Evolutionary conservation across 768 basidiomycete genomes (phyloP).

Genomic region (Leccinum aurantiacum): DNA sequence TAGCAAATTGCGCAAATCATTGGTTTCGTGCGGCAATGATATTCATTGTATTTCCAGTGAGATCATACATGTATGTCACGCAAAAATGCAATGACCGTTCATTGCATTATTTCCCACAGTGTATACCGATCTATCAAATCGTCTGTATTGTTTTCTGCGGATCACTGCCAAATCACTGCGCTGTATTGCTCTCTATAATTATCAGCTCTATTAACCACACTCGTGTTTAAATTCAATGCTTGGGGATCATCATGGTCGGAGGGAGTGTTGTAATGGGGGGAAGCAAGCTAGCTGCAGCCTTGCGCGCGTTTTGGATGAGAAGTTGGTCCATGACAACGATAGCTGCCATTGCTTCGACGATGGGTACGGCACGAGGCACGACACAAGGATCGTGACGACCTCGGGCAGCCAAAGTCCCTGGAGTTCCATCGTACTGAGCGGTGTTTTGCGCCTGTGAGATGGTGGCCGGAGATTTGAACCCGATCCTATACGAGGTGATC

Average conservation of each 20-base stretch:
- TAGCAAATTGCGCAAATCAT: too few species aligned
- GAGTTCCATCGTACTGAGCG: constrained; percentile 89
- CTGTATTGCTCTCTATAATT: neutral
- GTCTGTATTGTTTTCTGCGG: constrained; percentile 18
- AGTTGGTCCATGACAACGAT: constrained; percentile 94
- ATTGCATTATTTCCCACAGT: too few species aligned
- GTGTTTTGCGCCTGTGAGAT: constrained; percentile 91
- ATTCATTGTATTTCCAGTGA: too few species aligned
- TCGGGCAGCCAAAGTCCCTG: constrained; percentile 83
- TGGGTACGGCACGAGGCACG: constrained; percentile 94
- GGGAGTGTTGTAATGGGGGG: constrained; percentile 88
- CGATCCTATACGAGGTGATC: constrained; percentile 57
- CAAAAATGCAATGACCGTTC: too few species aligned
- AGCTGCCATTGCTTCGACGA: constrained; percentile 97
- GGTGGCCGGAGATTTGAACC: constrained; percentile 98
- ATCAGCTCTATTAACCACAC: neutral
- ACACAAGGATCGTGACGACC: constrained; percentile 98
- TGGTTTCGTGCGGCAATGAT: too few species aligned
- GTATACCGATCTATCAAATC: constrained; percentile 1
- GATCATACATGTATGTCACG: too few species aligned
- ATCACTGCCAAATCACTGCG: constrained; percentile 8
- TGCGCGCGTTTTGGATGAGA: constrained; percentile 84
- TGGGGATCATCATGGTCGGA: constrained; percentile 82
- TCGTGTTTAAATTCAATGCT: constrained; percentile 19
- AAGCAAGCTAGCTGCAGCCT: constrained; percentile 70